Conservation (phyloP, 495 filamentous ascomycete genomes). For the Ascodesmis nigricans region DNA sequence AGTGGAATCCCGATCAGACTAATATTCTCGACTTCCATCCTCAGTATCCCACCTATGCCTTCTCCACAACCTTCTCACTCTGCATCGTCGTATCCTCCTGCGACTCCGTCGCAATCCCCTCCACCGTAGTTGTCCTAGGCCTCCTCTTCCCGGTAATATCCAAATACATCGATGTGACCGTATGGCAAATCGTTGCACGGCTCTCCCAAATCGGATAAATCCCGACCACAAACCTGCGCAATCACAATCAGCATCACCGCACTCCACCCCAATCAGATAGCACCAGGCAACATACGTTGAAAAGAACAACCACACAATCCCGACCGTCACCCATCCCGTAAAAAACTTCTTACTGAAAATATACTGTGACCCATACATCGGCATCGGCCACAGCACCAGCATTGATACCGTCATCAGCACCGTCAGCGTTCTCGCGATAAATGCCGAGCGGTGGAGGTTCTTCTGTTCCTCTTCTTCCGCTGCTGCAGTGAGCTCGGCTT, state of each 20-base stretch:
- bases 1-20: no score
- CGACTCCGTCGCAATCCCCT: conserved; percentile 7
- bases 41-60: no score
- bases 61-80: conserved; percentile 1
- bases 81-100: conserved; percentile 1
- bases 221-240: conserved; percentile 36
- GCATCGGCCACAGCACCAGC: conserved; percentile 83
- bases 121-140: conserved; percentile 19
- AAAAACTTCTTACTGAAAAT: conserved; percentile 83
- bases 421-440: conserved; percentile 60
- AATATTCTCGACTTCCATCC: no score
- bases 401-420: conserved; percentile 52
- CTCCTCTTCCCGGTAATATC: conserved; percentile 44
- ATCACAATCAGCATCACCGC: conserved; percentile 1
- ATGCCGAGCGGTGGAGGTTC: conserved; percentile 47
- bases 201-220: conserved; percentile 73
- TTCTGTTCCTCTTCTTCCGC: conserved; percentile 38
- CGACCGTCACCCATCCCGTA: conserved; percentile 73
- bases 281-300: conserved; percentile 26
- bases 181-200: conserved; percentile 40
- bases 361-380: conserved; percentile 72
- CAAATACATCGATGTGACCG: conserved; percentile 39
- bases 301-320: conserved; percentile 71
- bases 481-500: conserved; percentile 20
- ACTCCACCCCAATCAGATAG: background rate